phyloP scores from a whole-genome alignment of 2,329 filamentous ascomycete genomes.

The Aureobasidium leucospermi region DNA sequence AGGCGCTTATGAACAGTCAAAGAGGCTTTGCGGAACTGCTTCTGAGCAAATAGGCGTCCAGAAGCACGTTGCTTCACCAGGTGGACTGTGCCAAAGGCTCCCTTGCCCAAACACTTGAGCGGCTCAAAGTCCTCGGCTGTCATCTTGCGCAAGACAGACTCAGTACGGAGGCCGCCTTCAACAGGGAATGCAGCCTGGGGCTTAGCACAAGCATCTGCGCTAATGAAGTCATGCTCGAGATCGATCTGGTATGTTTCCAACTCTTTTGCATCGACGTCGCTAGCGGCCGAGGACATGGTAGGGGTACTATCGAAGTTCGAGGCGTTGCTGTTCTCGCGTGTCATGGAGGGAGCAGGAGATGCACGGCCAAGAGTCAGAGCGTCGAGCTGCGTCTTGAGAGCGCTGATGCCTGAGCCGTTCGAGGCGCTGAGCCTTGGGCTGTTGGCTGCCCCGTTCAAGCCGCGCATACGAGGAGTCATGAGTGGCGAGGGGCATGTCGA shows the following conservation, averaged over 20 bases:
- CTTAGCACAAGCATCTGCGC: slow-evolving; percentile 44
- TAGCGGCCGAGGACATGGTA: slow-evolving; percentile 47
- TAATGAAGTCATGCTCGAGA: slow-evolving; percentile 78
- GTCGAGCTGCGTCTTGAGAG: slow-evolving; percentile 74
- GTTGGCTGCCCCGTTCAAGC: slow-evolving; percentile 44
- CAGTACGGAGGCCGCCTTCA: slow-evolving; percentile 50
- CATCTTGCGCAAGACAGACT: slow-evolving; percentile 66
- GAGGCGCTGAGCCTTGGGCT: slow-evolving; percentile 35
- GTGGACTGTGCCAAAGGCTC: slow-evolving; percentile 89
- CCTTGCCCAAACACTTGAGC: slow-evolving; percentile 87
- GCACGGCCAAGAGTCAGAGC: slow-evolving; percentile 60
- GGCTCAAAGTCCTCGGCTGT: slow-evolving; percentile 83
- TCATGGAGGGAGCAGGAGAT: slow-evolving; percentile 45
- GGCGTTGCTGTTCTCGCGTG: slow-evolving; percentile 27
- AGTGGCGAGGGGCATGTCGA: slow-evolving; percentile 30
- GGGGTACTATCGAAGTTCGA: slow-evolving; percentile 38
- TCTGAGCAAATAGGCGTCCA: slow-evolving; percentile 89
- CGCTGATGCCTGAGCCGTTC: slow-evolving; percentile 60
- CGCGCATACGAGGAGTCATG: slow-evolving; percentile 29
- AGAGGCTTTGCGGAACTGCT: slow-evolving; percentile 96
- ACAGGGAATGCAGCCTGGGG: slow-evolving; percentile 31
- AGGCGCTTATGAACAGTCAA: slow-evolving; percentile 92
- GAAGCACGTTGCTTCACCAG: slow-evolving; percentile 85
- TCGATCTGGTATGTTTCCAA: slow-evolving; percentile 78
- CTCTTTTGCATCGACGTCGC: slow-evolving; percentile 63